These are phyloP conservation scores for Polyporus tsugae DNA, from an alignment of 1,284 basidiomycete species.

Conservation along the genomic window DNA sequence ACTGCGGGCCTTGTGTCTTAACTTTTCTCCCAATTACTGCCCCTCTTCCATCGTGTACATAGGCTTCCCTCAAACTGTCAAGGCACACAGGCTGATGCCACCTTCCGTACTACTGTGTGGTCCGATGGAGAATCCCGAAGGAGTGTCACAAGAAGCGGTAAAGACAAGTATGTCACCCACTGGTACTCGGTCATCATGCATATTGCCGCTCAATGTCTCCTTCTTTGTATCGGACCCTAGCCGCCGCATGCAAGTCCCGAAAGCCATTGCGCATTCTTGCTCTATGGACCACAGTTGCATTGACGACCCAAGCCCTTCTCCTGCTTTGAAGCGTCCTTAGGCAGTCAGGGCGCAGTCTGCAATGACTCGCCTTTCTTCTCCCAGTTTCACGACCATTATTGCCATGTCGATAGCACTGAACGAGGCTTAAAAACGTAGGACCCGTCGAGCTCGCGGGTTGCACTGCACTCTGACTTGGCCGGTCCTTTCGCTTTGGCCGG, in stretches of 20 bases:
- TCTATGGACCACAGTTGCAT: background rate
- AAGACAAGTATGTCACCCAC: background rate
- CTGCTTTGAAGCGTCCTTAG: background rate
- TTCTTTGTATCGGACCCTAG: constrained; percentile 3
- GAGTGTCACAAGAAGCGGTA: background rate
- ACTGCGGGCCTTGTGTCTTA: no score
- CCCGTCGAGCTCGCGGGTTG: background rate
- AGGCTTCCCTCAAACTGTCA: background rate
- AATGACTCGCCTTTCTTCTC: background rate
- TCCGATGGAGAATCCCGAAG: background rate
- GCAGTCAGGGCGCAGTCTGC: background rate
- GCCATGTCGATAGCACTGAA: background rate
- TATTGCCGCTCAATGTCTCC: background rate
- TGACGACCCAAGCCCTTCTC: background rate
- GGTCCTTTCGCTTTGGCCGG: background rate
- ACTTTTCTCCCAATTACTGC: background rate
- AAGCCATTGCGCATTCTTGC: background rate
- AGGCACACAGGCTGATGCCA: background rate
- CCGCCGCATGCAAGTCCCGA: background rate
- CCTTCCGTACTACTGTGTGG: background rate
- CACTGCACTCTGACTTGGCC: background rate
- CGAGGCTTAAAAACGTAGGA: background rate
- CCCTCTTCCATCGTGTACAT: background rate
- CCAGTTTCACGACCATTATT: background rate
- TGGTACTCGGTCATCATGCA: background rate